Evolutionary conservation across 2,329 filamentous ascomycete species (phyloP), one percentile per base, ranked within the genome.

Genomic region (Emergomyces africanus): DNA sequence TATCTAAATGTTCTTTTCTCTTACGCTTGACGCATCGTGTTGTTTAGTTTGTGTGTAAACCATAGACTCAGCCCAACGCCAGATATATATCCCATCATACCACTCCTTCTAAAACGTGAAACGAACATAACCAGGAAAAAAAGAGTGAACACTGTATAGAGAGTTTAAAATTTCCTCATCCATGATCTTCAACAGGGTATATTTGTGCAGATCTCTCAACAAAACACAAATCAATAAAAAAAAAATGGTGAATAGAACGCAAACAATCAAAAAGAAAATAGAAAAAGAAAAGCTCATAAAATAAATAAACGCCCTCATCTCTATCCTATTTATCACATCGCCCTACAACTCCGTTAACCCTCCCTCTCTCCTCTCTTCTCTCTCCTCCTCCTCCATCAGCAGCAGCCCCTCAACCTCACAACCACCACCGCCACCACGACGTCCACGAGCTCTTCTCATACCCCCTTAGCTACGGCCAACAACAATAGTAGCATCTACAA

Each of bases 371-470:
- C 42, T 18, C n/a, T 9, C 44, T n/a, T 25, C 37, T 15, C 50
- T 33, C 30, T 30, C 30, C 6, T 6, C 30, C 30, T 30, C 6
- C 30, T 30, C 6, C 33, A 5, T 35, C 30, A 51, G 18, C 5
- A 65, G 56, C 56, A 64, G 60, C 57, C 63, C 54, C 57, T 62
- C 33, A 61, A 61, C 53, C 49, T 57, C 64, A 59, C 63, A 61
- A 56, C 63, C 64, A 59, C 63, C 61, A 56, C 63, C 33, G 30
- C 30, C 61, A 56, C 62, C 33, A 62, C 60, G 41, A 50, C 59
- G 64, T 60, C 62, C 62, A 60, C 59, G 58, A 65, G 57, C 41
- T 61, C 61, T 70, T 76, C 63, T 71, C 73, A 55, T 69, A 73
- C 62, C 59, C 66, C 64, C 59, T 67, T 64, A 60, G 65, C 65